Evolutionary conservation across 2,329 filamentous ascomycete species (phyloP).

Genomic region (Fusarium lateritium): DNA sequence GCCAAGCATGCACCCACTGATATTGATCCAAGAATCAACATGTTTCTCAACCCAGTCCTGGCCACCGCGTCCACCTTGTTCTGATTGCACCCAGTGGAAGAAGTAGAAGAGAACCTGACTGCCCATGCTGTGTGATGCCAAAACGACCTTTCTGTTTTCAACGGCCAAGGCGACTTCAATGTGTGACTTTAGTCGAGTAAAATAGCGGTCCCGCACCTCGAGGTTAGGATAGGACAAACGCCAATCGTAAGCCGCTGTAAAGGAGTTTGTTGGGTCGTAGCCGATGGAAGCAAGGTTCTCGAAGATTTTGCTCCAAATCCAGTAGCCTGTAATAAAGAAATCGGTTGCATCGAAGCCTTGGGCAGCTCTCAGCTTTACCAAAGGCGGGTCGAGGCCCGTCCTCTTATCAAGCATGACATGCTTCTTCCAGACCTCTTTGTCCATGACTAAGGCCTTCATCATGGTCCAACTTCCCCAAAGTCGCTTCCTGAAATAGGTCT

Average conservation of each 20-base stretch:
- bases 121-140: constrained; percentile 97
- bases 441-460: constrained; percentile 94
- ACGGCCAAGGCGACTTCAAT: constrained; percentile 87
- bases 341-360: constrained; percentile 98
- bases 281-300: constrained; percentile 97
- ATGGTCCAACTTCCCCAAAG: constrained; percentile 99
- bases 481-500: constrained; percentile 93
- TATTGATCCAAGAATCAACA: constrained; percentile 97
- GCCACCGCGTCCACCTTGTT: constrained; percentile 84
- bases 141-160: constrained; percentile 82
- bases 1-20: constrained; percentile 97
- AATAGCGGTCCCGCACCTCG: constrained; percentile 93
- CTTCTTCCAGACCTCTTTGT: constrained; percentile 94
- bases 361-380: constrained; percentile 90
- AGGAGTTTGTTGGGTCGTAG: constrained; percentile 87
- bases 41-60: constrained; percentile 90
- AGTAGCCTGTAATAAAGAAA: constrained; percentile 93
- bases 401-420: constrained; percentile 97
- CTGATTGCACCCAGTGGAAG: constrained; percentile 84
- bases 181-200: constrained; percentile 88
- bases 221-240: constrained; percentile 90
- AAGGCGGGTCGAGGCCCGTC: constrained; percentile 91
- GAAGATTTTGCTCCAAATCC: constrained; percentile 99
- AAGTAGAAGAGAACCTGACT: constrained; percentile 93
- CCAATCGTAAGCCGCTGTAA: constrained; percentile 88